Conservation (phyloP, 257 asterid species). For the Solanum phureja region DNA sequence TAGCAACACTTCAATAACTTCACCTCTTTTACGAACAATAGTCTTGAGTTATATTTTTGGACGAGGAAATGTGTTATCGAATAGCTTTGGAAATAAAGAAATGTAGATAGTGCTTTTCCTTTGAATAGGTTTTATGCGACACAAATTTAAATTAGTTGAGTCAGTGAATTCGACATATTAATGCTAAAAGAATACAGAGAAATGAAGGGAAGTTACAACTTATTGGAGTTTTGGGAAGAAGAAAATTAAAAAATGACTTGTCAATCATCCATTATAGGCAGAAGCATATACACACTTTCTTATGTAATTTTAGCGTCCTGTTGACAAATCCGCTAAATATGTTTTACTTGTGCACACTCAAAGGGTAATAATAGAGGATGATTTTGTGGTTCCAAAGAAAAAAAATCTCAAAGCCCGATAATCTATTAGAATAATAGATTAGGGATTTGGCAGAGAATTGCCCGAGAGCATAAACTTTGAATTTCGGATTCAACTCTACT, state of each 20-base stretch:
- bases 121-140: not conserved
- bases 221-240: not conserved
- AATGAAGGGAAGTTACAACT: not conserved
- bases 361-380: too few relatives aligned
- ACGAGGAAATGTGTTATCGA: not conserved
- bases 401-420: not conserved
- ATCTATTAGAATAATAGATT: too few relatives aligned
- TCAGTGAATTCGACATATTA: fast-evolving
- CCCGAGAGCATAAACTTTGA: not conserved
- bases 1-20: not conserved
- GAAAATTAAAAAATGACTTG: not conserved
- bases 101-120: too few relatives aligned
- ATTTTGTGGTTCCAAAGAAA: not conserved
- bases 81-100: not conserved
- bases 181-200: not conserved
- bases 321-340: not conserved
- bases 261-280: not conserved
- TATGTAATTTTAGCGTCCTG: not conserved
- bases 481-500: too few relatives aligned
- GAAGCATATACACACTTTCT: not conserved
- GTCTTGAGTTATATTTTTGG: not conserved
- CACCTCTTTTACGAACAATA: not conserved
- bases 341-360: not conserved
- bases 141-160: not conserved
- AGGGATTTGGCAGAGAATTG: not conserved